Percentiles rank a stretch among this genome's conserved stretches.
Evolutionary conservation across 2,329 filamentous ascomycete genomes (phyloP).

Genomic region (Aspergillus persii): DNA sequence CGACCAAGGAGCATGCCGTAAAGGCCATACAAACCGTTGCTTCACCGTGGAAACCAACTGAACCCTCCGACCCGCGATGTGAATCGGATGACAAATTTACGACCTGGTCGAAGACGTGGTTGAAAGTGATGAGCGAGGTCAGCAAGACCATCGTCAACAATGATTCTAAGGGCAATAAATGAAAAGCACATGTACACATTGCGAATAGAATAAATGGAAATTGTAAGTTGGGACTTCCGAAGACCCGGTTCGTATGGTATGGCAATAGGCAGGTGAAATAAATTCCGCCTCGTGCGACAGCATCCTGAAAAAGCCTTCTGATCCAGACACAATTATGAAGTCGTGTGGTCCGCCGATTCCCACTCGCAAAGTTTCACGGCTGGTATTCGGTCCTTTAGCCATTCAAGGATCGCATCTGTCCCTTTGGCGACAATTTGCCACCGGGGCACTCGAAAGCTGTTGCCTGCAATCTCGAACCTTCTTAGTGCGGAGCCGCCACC

Average conservation of each 20-base stretch:
- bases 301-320: background rate
- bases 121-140: constrained; percentile 44
- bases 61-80: constrained; percentile 52
- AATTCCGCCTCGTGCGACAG: background rate
- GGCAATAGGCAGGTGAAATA: too few species aligned
- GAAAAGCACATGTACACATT: background rate
- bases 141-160: constrained; percentile 27
- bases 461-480: constrained; percentile 75
- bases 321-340: constrained; percentile 3
- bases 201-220: background rate
- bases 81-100: constrained; percentile 73
- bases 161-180: background rate
- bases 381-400: constrained; percentile 75
- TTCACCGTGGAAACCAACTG: constrained; percentile 67
- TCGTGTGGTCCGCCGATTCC: constrained; percentile 27
- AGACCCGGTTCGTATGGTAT: background rate
- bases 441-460: constrained; percentile 82
- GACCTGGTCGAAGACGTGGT: constrained; percentile 66
- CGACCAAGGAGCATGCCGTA: constrained; percentile 50
- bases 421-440: constrained; percentile 82
- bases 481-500: constrained; percentile 53
- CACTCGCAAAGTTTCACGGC: constrained; percentile 41
- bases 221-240: background rate
- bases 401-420: constrained; percentile 78
- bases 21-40: constrained; percentile 68